Conservation (phyloP, 768 basidiomycete species). For the Leccinum barrowsii region DNA sequence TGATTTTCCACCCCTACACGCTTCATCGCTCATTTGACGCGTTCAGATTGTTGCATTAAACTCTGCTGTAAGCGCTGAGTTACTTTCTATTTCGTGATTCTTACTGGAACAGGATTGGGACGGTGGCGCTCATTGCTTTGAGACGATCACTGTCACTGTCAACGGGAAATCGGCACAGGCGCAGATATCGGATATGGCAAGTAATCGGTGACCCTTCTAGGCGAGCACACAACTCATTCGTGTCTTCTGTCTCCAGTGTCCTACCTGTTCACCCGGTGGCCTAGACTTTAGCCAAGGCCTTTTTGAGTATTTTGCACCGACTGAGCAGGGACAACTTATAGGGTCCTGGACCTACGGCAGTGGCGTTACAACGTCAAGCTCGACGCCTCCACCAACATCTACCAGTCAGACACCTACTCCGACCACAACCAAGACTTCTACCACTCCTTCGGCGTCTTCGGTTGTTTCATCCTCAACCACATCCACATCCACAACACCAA, state of each 20-base stretch:
- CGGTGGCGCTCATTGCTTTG: slow-evolving; percentile 40
- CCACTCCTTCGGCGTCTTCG: slow-evolving; percentile 13
- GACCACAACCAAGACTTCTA: slow-evolving; percentile 9
- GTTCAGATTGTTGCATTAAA: slow-evolving; percentile 45
- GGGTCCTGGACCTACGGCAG: slow-evolving; percentile 41
- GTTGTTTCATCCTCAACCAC: neutral
- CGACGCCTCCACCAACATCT: slow-evolving; percentile 16
- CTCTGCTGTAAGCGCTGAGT: slow-evolving; percentile 29
- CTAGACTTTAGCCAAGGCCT: slow-evolving; percentile 47
- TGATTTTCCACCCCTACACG: neutral
- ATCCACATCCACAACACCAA: slow-evolving; percentile 8
- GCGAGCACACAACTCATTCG: neutral
- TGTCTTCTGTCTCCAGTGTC: slow-evolving; percentile 32
- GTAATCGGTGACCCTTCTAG: slow-evolving; percentile 3
- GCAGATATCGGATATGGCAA: slow-evolving; percentile 42
- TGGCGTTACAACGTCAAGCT: slow-evolving; percentile 18
- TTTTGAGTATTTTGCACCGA: slow-evolving; percentile 39
- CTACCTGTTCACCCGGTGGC: slow-evolving; percentile 35
- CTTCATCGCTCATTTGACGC: neutral
- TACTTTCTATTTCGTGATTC: neutral
- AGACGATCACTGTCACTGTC: slow-evolving; percentile 42
- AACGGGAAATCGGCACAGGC: slow-evolving; percentile 38
- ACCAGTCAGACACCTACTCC: slow-evolving; percentile 21
- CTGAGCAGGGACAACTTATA: slow-evolving; percentile 33
- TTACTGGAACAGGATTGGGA: slow-evolving; percentile 35